These are phyloP conservation scores for Aspergillus pseudoterreus DNA, from an alignment of 2,329 filamentous ascomycete genomes.

Conservation along the genomic window DNA sequence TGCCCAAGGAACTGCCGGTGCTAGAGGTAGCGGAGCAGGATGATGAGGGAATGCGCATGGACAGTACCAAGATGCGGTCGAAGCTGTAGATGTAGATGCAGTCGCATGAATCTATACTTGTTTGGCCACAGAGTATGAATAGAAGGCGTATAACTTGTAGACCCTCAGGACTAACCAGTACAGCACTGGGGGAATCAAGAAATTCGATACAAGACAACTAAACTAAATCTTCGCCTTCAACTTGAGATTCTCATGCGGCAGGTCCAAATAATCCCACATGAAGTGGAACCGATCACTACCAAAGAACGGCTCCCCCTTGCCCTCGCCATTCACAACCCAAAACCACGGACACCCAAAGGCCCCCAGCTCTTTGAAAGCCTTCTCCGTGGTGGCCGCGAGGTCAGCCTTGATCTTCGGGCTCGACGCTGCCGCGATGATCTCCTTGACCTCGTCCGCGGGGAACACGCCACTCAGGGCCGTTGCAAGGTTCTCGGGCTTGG, in stretches of 20 bases:
- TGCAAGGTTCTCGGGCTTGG: slow-evolving; percentile 53
- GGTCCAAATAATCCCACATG: slow-evolving; percentile 63
- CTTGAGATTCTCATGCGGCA: slow-evolving; percentile 40
- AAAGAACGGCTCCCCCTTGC: slow-evolving; percentile 66
- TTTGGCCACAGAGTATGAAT: background rate
- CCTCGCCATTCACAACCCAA: slow-evolving; percentile 54
- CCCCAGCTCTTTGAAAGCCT: slow-evolving; percentile 56
- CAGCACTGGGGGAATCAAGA: no score
- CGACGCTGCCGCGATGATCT: slow-evolving; percentile 53
- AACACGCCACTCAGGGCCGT: slow-evolving; percentile 30
- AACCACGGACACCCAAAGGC: slow-evolving; percentile 78
- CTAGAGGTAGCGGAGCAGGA: slow-evolving; percentile 72
- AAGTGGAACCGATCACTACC: slow-evolving; percentile 66
- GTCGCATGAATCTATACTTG: no score
- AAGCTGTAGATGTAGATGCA: slow-evolving; percentile 18
- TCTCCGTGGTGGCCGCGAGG: slow-evolving; percentile 58
- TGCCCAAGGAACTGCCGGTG: slow-evolving; percentile 68
- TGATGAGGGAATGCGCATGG: slow-evolving; percentile 69
- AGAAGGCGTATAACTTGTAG: background rate
- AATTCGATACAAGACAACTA: background rate
- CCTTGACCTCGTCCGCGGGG: slow-evolving; percentile 46
- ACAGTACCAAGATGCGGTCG: slow-evolving; percentile 53
- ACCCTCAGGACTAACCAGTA: background rate
- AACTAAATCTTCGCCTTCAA: slow-evolving; percentile 11
- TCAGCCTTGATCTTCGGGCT: slow-evolving; percentile 50